phyloP scores from a whole-genome alignment of 129 eudicot genomes.

The Flaveria brownii region DNA sequence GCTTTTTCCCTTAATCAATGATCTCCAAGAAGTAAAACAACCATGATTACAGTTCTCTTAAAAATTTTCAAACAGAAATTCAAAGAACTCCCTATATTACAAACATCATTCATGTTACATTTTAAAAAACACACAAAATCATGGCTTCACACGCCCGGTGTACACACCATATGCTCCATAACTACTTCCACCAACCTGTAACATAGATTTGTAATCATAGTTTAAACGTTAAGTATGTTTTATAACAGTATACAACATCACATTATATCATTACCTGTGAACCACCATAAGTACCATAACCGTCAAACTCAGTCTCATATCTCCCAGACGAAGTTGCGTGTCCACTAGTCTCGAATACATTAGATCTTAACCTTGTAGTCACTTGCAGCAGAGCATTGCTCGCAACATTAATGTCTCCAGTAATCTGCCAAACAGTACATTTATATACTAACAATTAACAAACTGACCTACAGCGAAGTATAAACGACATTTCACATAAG shows the following conservation, averaged over 20 bases:
- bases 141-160: conserved; percentile 41
- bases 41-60: conserved; percentile 14
- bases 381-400: conserved; percentile 75
- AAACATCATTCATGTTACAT: conserved; percentile 14
- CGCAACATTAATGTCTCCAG: conserved; percentile 71
- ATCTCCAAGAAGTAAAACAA: conserved; percentile 3
- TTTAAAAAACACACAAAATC: neutral
- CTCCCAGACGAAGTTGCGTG: conserved; percentile 23
- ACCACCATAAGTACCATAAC: conserved; percentile 31
- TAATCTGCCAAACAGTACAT: conserved; percentile 49
- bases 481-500: neutral
- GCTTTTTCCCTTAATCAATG: neutral
- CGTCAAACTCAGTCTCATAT: conserved; percentile 37
- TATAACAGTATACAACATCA: neutral
- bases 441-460: too few species aligned
- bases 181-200: conserved; percentile 55
- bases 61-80: neutral
- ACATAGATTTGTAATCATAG: neutral
- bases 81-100: neutral
- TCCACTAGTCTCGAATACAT: conserved; percentile 74
- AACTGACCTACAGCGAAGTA: too few species aligned
- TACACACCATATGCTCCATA: conserved; percentile 73
- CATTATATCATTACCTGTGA: conserved; percentile 23
- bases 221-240: neutral
- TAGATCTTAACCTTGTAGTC: conserved; percentile 63